These are phyloP conservation scores for Leccinum pseudoinsigne DNA, from an alignment of 1,284 basidiomycete species.

Conservation along the genomic window DNA sequence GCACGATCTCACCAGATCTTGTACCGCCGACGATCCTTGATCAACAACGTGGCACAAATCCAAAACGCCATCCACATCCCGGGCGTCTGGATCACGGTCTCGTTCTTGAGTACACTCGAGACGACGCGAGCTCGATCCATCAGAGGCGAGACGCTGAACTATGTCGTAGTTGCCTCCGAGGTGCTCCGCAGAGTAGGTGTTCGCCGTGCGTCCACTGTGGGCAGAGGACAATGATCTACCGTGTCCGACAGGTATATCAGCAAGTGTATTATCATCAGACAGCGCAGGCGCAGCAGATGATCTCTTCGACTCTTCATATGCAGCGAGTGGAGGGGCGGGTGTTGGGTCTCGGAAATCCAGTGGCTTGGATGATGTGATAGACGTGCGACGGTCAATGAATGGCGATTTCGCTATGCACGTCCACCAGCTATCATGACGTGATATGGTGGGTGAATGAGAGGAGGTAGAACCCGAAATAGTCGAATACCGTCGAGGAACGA, in stretches of 20 bases:
- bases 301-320: constrained; percentile 53
- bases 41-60: too few species aligned
- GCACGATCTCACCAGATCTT: too few species aligned
- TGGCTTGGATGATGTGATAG: constrained; percentile 46
- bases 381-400: constrained; percentile 40
- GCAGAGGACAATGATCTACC: constrained; percentile 52
- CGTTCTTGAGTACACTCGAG: too few species aligned
- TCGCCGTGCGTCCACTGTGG: constrained; percentile 53
- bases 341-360: constrained; percentile 71
- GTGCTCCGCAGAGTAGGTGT: constrained; percentile 64
- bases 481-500: constrained; percentile 11
- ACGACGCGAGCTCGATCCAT: constrained; percentile 25
- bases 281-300: constrained; percentile 34
- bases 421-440: constrained; percentile 50
- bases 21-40: too few species aligned
- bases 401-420: constrained; percentile 42
- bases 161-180: constrained; percentile 68
- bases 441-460: constrained; percentile 33
- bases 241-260: constrained; percentile 28
- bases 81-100: too few species aligned
- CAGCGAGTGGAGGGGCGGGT: constrained; percentile 58
- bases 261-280: constrained; percentile 15
- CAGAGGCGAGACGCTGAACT: constrained; percentile 53
- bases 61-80: too few species aligned
- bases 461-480: constrained; percentile 29